A percentile compares a stretch with the other conserved stretches of the same genome.
Conservation (phyloP, 148 eudicot genomes). For the Chenopodium formosanum region DNA sequence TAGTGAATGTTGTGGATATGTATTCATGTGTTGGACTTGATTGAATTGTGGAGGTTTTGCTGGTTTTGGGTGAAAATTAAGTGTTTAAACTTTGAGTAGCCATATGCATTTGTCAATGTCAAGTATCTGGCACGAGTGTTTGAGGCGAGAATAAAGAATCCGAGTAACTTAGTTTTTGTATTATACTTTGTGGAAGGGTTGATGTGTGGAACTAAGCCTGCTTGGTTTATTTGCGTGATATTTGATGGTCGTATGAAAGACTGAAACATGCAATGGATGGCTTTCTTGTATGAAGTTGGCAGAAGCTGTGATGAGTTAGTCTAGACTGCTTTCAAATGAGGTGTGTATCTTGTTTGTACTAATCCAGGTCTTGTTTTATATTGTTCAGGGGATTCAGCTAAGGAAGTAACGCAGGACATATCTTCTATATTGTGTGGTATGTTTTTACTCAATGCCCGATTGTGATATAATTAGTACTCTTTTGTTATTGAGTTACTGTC, state of each 20-base stretch:
- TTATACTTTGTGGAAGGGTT: neutral
- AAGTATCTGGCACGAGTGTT: neutral
- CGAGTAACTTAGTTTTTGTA: neutral
- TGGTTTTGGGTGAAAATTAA: no score
- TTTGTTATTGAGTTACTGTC: neutral
- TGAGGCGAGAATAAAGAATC: neutral
- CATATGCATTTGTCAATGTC: neutral
- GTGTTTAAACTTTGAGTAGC: no score
- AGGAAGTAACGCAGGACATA: constrained; percentile 31
- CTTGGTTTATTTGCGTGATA: neutral
- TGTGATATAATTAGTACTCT: neutral
- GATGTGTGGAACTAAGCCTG: neutral
- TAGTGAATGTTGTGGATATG: no score
- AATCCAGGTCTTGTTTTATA: neutral
- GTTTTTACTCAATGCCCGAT: constrained; percentile 11
- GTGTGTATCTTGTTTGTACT: neutral
- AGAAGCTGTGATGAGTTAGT: neutral
- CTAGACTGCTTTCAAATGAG: neutral
- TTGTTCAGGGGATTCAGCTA: constrained; percentile 37
- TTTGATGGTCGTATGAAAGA: neutral
- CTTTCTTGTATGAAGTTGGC: neutral
- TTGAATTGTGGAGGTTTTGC: no score
- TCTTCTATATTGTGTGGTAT: constrained; percentile 50
- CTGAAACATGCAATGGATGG: neutral
- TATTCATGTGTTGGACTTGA: no score